phyloP scores from a whole-genome alignment of 345 rosid genomes.

The Ceriops decandra region DNA sequence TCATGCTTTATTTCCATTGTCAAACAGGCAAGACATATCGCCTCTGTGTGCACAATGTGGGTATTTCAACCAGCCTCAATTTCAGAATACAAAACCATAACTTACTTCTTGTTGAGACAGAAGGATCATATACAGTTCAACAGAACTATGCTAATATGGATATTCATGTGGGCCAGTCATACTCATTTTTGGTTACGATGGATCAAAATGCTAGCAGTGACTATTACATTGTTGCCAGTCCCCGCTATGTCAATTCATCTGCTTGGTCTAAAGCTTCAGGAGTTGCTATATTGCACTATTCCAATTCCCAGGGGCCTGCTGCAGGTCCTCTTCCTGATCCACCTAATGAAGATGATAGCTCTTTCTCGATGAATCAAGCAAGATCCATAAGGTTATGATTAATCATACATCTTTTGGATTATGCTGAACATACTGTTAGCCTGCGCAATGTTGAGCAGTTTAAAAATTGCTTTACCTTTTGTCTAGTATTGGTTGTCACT shows the following conservation, averaged over 20 bases:
- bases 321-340: slow-evolving; percentile 85
- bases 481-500: not conserved
- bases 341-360: slow-evolving; percentile 62
- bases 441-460: slow-evolving; percentile 12
- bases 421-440: slow-evolving; percentile 10
- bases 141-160: slow-evolving; percentile 79
- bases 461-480: slow-evolving; percentile 3
- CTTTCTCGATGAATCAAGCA: slow-evolving; percentile 96
- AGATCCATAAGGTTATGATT: slow-evolving; percentile 86
- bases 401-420: slow-evolving; percentile 23
- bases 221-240: slow-evolving; percentile 81
- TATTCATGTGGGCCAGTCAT: slow-evolving; percentile 92
- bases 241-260: slow-evolving; percentile 59
- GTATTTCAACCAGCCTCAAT: slow-evolving; percentile 81
- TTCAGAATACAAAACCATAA: slow-evolving; percentile 88
- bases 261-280: slow-evolving; percentile 50
- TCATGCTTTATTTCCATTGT: slow-evolving; percentile 11
- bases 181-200: slow-evolving; percentile 85
- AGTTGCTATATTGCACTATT: slow-evolving; percentile 77
- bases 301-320: slow-evolving; percentile 78
- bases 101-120: slow-evolving; percentile 86
- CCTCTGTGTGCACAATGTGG: slow-evolving; percentile 79
- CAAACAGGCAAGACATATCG: slow-evolving; percentile 78
- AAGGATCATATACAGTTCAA: slow-evolving; percentile 89
- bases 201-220: slow-evolving; percentile 80